Conservation (phyloP, 2,329 filamentous ascomycete species). For the Exophiala alcalophila region DNA sequence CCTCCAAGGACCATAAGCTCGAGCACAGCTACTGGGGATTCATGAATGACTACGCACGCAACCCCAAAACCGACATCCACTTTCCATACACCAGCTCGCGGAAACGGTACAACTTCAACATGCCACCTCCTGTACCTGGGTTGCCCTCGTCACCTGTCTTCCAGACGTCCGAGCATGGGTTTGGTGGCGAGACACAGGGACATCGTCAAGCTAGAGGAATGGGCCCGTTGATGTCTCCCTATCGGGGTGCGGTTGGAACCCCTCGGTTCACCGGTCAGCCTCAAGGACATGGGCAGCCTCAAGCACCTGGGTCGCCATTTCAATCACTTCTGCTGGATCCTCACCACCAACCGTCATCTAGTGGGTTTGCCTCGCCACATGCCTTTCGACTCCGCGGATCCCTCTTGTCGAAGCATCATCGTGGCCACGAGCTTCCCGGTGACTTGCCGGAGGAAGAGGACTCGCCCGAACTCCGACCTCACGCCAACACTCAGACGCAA, state of each 20-base stretch:
- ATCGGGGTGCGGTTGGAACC: slow-evolving; percentile 17
- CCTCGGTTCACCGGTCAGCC: slow-evolving; percentile 16
- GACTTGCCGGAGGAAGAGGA: slow-evolving; percentile 21
- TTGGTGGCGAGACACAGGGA: slow-evolving; percentile 6
- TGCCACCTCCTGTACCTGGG: slow-evolving; percentile 71
- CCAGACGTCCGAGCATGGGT: slow-evolving; percentile 11
- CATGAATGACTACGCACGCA: slow-evolving; percentile 82
- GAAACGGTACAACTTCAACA: slow-evolving; percentile 70
- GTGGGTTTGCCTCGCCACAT: slow-evolving; percentile 30
- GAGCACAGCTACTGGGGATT: slow-evolving; percentile 96
- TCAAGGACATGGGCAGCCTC: slow-evolving; percentile 21
- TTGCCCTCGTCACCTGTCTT: slow-evolving; percentile 61
- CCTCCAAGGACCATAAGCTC: slow-evolving; percentile 96
- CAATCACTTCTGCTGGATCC: slow-evolving; percentile 48
- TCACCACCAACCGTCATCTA: slow-evolving; percentile 46
- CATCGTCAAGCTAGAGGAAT: slow-evolving; percentile 12
- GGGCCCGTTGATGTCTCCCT: slow-evolving; percentile 12
- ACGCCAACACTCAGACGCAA: slow-evolving; percentile 3
- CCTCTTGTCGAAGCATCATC: slow-evolving; percentile 3
- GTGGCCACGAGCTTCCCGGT: slow-evolving; percentile 11
- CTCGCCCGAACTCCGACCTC: not conserved
- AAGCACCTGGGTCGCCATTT: slow-evolving; percentile 38
- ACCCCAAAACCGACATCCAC: slow-evolving; percentile 65
- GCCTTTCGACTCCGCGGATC: slow-evolving; percentile 15
- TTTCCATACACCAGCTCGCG: slow-evolving; percentile 57